These are phyloP conservation scores for Lentinula sp. DNA, from an alignment of 768 basidiomycete genomes.

Conservation along the genomic window DNA sequence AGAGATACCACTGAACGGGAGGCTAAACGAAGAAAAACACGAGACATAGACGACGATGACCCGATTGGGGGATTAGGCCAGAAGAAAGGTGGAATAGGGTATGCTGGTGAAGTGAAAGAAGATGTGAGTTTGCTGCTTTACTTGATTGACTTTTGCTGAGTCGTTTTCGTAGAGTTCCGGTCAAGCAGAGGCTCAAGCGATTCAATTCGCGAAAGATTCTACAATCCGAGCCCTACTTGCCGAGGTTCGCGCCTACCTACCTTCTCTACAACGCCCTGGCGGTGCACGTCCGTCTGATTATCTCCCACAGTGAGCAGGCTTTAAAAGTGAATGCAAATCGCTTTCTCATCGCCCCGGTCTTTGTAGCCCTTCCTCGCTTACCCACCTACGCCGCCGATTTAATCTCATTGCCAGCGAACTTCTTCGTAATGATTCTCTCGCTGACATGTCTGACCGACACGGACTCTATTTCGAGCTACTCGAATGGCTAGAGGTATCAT, in stretches of 20 bases:
- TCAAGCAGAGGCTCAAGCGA: constrained; percentile 67
- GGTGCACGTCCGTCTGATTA: constrained; percentile 86
- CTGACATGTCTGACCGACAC: constrained; percentile 89
- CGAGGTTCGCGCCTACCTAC: constrained; percentile 77
- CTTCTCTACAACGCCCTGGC: constrained; percentile 67
- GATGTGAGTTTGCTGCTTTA: constrained; percentile 53
- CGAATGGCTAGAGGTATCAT: constrained; percentile 81
- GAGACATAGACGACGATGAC: constrained; percentile 41
- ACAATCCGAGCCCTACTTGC: constrained; percentile 63
- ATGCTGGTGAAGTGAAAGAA: constrained; percentile 78
- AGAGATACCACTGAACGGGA: constrained; percentile 17
- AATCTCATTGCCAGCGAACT: constrained; percentile 83
- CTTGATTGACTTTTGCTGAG: neutral
- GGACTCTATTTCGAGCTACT: constrained; percentile 85
- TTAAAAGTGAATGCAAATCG: neutral
- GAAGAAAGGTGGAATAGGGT: constrained; percentile 82
- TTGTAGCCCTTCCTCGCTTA: constrained; percentile 67
- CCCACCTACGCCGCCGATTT: constrained; percentile 87
- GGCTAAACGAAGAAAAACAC: constrained; percentile 14
- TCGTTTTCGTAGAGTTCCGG: constrained; percentile 57
- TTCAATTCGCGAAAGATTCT: constrained; percentile 70
- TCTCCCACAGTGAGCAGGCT: constrained; percentile 49
- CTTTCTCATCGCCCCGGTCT: neutral
- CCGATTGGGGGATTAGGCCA: constrained; percentile 44
- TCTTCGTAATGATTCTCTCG: constrained; percentile 85